These are phyloP conservation scores for Capsicum rhomboideum DNA, from an alignment of 257 asterid species.

Conservation along the genomic window DNA sequence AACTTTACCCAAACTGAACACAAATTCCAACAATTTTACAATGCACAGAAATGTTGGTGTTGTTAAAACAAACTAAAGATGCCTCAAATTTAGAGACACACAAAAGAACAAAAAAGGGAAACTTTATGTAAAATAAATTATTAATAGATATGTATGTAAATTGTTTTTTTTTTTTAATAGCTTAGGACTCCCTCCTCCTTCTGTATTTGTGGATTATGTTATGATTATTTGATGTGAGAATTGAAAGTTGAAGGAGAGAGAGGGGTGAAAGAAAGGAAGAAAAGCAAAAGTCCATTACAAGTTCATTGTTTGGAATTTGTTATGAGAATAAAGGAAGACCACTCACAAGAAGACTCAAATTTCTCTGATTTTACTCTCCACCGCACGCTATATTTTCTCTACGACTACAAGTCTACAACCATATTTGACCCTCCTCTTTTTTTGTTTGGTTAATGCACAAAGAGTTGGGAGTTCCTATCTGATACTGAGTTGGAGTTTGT, in stretches of 20 bases:
- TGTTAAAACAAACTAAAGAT: no score
- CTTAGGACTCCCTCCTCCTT: background rate
- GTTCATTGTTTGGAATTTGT: background rate
- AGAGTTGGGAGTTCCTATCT: no score
- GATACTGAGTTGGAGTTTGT: no score
- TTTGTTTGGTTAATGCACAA: no score
- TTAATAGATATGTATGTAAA: background rate
- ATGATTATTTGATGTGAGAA: background rate
- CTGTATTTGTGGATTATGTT: no score
- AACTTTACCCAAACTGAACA: background rate
- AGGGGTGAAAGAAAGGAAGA: background rate
- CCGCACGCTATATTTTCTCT: background rate
- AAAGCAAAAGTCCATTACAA: background rate
- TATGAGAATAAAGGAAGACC: background rate
- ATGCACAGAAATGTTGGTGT: background rate
- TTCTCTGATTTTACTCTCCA: background rate
- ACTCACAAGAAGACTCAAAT: background rate
- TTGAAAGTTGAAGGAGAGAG: background rate
- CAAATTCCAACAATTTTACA: background rate
- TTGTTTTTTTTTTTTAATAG: background rate
- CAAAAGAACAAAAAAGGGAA: no score
- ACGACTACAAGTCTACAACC: no score
- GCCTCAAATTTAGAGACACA: background rate
- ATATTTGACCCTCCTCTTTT: background rate
- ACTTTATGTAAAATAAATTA: background rate